Evolutionary conservation across 345 rosid genomes (phyloP).

Genomic region (Diplotaxis tenuifolia): DNA sequence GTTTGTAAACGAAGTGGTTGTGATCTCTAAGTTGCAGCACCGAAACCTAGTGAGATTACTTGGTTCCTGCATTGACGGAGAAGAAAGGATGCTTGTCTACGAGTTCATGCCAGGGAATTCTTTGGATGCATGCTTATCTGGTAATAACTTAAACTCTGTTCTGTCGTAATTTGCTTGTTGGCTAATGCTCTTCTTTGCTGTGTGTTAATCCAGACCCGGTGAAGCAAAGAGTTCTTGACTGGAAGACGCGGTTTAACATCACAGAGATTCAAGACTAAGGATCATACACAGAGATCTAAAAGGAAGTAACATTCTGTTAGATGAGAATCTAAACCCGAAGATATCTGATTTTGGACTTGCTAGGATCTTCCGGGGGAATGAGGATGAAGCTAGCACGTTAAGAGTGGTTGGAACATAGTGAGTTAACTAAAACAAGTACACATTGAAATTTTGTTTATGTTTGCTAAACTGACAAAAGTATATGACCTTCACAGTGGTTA

Average conservation of each 20-base stretch:
- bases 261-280: no score
- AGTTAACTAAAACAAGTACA: constrained; percentile 1
- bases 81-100: constrained; percentile 55
- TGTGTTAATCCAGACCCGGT: no score
- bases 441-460: background rate
- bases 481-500: constrained; percentile 42
- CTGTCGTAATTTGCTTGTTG: no score
- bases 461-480: background rate
- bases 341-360: constrained; percentile 53
- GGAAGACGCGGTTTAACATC: no score
- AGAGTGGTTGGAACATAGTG: constrained; percentile 53
- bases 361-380: no score
- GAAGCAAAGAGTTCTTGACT: no score
- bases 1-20: constrained; percentile 51
- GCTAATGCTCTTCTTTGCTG: no score
- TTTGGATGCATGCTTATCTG: constrained; percentile 39
- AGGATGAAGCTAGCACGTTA: constrained; percentile 42
- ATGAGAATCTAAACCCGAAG: constrained; percentile 46
- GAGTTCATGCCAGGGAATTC: constrained; percentile 44
- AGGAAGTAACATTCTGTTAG: constrained; percentile 51
- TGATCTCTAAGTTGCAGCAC: constrained; percentile 62
- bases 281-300: no score
- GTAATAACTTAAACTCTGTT: constrained; percentile 32
- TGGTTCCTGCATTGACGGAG: constrained; percentile 54
- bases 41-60: constrained; percentile 54